A percentile compares a stretch with the other conserved stretches of the same genome.
These are phyloP conservation scores for Schwanniomyces polymorphus DNA, from an alignment of 805 yeast species.

Conservation along the genomic window DNA sequence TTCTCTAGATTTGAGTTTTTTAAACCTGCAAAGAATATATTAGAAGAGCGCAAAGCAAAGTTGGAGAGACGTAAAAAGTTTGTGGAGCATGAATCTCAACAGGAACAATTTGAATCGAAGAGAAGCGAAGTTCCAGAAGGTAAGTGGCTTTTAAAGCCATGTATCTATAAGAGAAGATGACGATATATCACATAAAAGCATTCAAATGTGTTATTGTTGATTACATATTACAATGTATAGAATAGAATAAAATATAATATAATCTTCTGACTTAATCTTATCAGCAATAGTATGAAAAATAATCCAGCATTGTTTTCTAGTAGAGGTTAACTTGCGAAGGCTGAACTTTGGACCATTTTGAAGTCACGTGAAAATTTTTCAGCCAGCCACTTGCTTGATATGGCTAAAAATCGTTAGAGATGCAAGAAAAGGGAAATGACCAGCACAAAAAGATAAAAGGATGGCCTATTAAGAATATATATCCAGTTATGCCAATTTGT, in stretches of 20 bases:
- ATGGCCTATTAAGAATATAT: neutral
- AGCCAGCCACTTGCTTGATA: neutral
- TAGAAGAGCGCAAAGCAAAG: conserved; percentile 61
- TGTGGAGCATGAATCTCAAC: conserved; percentile 66
- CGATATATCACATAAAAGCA: neutral
- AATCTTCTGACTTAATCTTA: too few species aligned
- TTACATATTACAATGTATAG: neutral
- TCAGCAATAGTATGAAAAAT: too few species aligned
- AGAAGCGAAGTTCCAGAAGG: conserved; percentile 68
- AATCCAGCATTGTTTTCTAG: neutral
- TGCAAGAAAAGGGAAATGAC: neutral
- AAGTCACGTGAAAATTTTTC: neutral
- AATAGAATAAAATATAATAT: too few species aligned
- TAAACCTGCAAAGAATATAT: conserved; percentile 73
- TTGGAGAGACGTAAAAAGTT: conserved; percentile 64
- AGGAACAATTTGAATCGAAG: conserved; percentile 56
- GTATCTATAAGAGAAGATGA: conserved; percentile 83
- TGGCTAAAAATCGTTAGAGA: neutral
- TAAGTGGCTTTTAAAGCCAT: conserved; percentile 89
- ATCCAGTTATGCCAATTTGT: neutral
- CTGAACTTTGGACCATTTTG: neutral
- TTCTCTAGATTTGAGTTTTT: conserved; percentile 92
- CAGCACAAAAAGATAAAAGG: neutral
- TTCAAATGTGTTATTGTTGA: neutral
- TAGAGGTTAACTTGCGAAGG: neutral